Percentiles rank a stretch among this genome's conserved stretches.
phyloP scores from a whole-genome alignment of 768 basidiomycete species.

The Termitomyces sp. region DNA sequence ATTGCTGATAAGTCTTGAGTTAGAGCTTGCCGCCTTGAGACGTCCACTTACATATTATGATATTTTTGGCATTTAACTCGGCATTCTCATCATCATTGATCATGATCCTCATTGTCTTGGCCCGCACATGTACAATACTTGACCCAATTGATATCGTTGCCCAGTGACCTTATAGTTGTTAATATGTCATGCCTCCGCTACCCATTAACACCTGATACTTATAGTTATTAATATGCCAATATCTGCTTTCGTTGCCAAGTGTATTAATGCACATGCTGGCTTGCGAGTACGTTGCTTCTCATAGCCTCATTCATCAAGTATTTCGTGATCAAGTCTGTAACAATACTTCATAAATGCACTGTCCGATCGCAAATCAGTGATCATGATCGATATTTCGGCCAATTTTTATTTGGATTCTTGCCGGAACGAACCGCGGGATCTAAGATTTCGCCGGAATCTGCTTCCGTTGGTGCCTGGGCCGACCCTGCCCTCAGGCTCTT shows the following conservation, averaged over 20 bases:
- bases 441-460: conserved; percentile 14
- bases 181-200: background rate
- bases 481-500: background rate
- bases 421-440: conserved; percentile 17
- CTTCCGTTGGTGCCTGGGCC: conserved; percentile 29
- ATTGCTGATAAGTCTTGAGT: conserved; percentile 6
- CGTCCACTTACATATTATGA: conserved; percentile 1
- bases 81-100: conserved; percentile 3
- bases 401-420: conserved; percentile 15
- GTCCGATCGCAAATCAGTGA: conserved; percentile 28
- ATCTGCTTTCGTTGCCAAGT: background rate
- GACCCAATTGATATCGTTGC: conserved; percentile 2
- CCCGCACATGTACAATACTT: conserved; percentile 5
- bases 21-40: conserved; percentile 8
- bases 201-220: background rate
- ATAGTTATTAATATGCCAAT: background rate
- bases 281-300: background rate
- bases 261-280: background rate
- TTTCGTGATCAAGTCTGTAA: conserved; percentile 7
- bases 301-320: background rate
- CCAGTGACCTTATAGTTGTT: background rate
- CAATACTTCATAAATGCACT: conserved; percentile 5
- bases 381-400: conserved; percentile 31
- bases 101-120: conserved; percentile 11
- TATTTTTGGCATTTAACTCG: conserved; percentile 12